phyloP scores from a whole-genome alignment of 1,139 yeast species.

The Candida sojae region DNA sequence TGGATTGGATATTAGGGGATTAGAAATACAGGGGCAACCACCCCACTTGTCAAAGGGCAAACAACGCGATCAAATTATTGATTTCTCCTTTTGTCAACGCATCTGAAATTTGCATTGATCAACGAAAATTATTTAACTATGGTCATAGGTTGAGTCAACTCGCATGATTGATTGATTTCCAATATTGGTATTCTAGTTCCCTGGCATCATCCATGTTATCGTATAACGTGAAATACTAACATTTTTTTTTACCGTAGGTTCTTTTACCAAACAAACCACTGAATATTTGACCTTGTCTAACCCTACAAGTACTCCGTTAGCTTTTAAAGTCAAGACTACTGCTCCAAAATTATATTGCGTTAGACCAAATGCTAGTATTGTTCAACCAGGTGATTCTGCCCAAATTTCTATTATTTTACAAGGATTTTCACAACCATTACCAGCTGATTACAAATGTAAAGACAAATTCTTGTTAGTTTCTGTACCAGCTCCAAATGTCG shows the following conservation, averaged over 20 bases:
- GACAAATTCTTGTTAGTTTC: slow-evolving; percentile 92
- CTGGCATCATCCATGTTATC: not conserved
- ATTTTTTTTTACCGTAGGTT: slow-evolving; percentile 35
- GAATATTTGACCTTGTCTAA: slow-evolving; percentile 71
- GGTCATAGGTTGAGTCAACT: no score
- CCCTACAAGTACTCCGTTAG: slow-evolving; percentile 60
- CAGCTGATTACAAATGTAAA: slow-evolving; percentile 72
- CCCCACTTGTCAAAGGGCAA: no score
- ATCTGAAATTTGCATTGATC: no score
- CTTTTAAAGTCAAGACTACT: slow-evolving; percentile 96
- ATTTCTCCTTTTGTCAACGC: no score
- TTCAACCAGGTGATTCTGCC: slow-evolving; percentile 71
- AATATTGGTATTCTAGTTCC: no score
- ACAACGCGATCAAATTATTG: no score
- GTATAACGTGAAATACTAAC: slow-evolving; percentile 8
- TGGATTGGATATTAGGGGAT: no score
- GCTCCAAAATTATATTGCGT: slow-evolving; percentile 97
- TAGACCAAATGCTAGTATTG: slow-evolving; percentile 87
- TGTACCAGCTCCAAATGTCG: slow-evolving; percentile 67
- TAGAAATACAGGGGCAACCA: no score
- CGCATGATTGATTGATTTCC: no score
- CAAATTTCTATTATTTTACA: slow-evolving; percentile 83
- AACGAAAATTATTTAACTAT: no score
- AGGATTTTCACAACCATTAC: slow-evolving; percentile 77
- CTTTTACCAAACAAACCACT: slow-evolving; percentile 73